These are phyloP conservation scores for Rhodomyrtus tomentosa DNA, from an alignment of 345 rosid genomes.

Conservation along the genomic window DNA sequence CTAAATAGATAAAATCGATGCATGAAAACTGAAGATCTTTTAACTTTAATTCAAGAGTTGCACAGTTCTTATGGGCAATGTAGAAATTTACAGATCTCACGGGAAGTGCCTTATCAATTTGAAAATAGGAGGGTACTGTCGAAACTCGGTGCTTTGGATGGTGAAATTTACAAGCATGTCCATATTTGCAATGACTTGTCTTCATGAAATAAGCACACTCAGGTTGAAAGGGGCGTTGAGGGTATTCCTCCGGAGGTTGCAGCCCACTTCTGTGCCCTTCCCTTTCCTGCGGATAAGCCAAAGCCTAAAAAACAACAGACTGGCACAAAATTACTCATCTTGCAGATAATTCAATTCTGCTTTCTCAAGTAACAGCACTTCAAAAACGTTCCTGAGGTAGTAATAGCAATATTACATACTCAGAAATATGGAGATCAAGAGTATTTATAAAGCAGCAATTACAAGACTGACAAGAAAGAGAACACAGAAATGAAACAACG, in stretches of 20 bases:
- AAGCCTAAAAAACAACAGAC: background rate
- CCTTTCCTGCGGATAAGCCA: background rate
- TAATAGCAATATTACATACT: background rate
- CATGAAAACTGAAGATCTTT: background rate
- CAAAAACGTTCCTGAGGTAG: background rate
- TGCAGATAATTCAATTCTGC: background rate
- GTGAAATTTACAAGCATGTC: conserved; percentile 32
- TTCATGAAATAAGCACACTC: conserved; percentile 34
- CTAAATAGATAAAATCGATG: background rate
- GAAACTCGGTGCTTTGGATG: conserved; percentile 26
- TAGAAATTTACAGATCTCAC: conserved; percentile 25
- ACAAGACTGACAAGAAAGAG: background rate
- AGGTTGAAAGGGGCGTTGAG: conserved; percentile 39
- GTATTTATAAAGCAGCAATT: background rate
- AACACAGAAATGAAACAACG: background rate
- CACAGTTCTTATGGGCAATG: background rate
- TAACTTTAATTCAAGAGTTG: background rate
- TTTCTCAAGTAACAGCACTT: background rate
- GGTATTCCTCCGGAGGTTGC: conserved; percentile 19
- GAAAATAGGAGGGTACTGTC: background rate
- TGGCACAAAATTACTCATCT: background rate
- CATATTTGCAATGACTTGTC: conserved; percentile 35
- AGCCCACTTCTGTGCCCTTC: background rate
- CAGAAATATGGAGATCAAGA: background rate
- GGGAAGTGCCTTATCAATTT: conserved; percentile 24